These are phyloP conservation scores for Metarhizium robertsii DNA, from an alignment of 2,329 filamentous ascomycete genomes.

Conservation along the genomic window DNA sequence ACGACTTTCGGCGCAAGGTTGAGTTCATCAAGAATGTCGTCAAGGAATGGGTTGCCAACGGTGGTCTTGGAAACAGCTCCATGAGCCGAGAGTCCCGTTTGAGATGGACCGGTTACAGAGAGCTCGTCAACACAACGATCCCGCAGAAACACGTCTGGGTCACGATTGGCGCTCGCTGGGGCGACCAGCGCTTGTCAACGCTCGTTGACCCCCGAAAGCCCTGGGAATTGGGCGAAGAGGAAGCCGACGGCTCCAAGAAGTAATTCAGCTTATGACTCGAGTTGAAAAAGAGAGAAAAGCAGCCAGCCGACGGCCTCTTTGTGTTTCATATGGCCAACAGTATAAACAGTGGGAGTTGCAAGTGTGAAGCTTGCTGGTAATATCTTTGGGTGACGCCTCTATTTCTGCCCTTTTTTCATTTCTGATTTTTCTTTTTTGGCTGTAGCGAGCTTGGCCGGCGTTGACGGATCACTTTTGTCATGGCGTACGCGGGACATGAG, in stretches of 20 bases:
- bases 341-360: neutral
- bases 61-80: conserved; percentile 59
- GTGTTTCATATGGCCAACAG: neutral
- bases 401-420: conserved; percentile 12
- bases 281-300: too few species aligned
- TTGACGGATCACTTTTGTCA: conserved; percentile 8
- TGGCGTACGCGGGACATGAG: conserved; percentile 9
- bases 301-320: neutral
- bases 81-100: conserved; percentile 46
- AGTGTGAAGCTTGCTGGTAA: neutral
- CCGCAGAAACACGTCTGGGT: conserved; percentile 60
- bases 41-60: conserved; percentile 60
- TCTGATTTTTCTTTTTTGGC: conserved; percentile 7
- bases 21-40: conserved; percentile 61
- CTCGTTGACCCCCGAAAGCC: conserved; percentile 47
- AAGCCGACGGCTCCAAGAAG: conserved; percentile 29
- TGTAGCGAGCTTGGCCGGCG: conserved; percentile 6
- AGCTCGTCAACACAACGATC: conserved; percentile 39
- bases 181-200: conserved; percentile 46
- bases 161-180: conserved; percentile 54
- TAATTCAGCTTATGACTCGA: conserved; percentile 7
- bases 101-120: conserved; percentile 49
- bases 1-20: conserved; percentile 65
- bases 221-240: conserved; percentile 42
- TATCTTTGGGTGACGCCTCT: conserved; percentile 4